These are phyloP conservation scores for Ophiocordyceps polyrhachis-furcata DNA, from an alignment of 2,329 filamentous ascomycete species.

Conservation along the genomic window DNA sequence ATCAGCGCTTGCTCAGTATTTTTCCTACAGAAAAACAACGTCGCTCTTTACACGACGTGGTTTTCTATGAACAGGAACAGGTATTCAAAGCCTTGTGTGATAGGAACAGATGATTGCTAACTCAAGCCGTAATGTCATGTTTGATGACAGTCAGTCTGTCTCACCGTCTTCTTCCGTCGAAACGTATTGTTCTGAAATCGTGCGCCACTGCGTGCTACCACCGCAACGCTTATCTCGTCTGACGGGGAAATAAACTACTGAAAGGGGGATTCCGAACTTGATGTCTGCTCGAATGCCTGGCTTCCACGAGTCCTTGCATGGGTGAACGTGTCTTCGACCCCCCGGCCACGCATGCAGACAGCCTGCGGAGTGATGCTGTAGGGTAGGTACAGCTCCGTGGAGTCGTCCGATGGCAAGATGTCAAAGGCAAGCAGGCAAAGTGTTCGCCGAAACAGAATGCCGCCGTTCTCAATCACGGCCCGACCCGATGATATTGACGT, in stretches of 20 bases:
- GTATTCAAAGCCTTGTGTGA: no score
- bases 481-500: neutral
- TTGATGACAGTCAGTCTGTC: neutral
- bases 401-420: no score
- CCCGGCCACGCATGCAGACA: neutral
- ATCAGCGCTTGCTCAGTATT: no score
- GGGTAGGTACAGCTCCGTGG: neutral
- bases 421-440: no score
- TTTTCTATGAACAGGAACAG: no score
- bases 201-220: neutral
- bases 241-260: neutral
- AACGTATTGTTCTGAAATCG: neutral
- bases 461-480: neutral
- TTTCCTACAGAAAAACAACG: no score
- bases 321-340: neutral
- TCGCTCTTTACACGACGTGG: no score
- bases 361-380: neutral
- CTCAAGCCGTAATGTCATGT: neutral
- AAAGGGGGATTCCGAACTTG: neutral
- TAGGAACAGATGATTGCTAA: no score
- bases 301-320: neutral
- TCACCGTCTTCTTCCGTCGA: neutral
- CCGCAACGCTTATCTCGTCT: neutral
- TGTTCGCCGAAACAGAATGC: no score
- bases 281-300: neutral